Evolutionary conservation across 192 early-diverging fungal genomes (phyloP).

Genomic region (Entomortierella beljakovae): DNA sequence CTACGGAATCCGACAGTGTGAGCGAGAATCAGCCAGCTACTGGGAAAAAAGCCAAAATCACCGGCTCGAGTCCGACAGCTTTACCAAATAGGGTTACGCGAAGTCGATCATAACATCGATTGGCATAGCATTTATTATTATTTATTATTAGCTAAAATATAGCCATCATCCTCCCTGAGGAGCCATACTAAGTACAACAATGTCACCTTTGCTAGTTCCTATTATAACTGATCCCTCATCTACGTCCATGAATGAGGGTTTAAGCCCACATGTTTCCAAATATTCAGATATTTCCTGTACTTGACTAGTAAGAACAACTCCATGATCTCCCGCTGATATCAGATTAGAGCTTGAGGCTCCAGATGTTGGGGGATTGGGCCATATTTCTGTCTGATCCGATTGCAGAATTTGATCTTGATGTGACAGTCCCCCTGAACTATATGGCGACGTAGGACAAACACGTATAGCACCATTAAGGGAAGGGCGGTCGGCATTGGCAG

Average conservation of each 20-base stretch:
- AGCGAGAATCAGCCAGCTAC: not conserved
- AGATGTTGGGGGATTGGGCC: no score
- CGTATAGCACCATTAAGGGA: conserved; percentile 40
- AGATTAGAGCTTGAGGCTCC: not conserved
- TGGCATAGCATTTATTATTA: not conserved
- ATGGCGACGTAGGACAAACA: conserved; percentile 25
- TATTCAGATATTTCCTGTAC: conserved; percentile 19
- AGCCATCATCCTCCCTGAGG: conserved; percentile 6
- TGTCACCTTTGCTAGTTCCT: conserved; percentile 51
- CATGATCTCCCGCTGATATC: conserved; percentile 14
- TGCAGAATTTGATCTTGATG: conserved; percentile 1
- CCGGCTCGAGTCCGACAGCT: not conserved
- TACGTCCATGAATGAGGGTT: conserved; percentile 52
- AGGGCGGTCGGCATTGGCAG: conserved; percentile 43
- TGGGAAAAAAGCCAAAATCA: conserved; percentile 1
- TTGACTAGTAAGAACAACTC: conserved; percentile 35
- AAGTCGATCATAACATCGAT: conserved; percentile 5
- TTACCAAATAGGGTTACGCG: not conserved
- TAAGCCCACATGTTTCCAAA: conserved; percentile 37
- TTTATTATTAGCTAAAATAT: not conserved
- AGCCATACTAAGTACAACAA: conserved; percentile 37
- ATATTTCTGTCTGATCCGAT: conserved; percentile 1
- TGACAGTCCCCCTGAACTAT: not conserved
- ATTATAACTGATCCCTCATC: conserved; percentile 45
- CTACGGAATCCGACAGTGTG: not conserved